Evolutionary conservation across 768 basidiomycete species (phyloP), one percentile per base, ranked within the genome.

Genomic region (Hygrophorus russula): DNA sequence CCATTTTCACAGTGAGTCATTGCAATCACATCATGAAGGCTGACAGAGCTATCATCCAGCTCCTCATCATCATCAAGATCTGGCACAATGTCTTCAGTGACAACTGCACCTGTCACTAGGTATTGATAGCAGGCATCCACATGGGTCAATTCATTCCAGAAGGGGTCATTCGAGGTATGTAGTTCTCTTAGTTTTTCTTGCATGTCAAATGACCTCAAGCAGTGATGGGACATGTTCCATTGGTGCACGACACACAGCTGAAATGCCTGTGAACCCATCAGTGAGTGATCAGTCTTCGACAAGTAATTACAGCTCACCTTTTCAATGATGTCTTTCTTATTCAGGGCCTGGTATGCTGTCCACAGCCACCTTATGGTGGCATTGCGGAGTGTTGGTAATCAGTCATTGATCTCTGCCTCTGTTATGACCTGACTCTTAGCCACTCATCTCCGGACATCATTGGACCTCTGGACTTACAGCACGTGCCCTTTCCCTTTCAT

Each of bases 161-260:
- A 42, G 30, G 20, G 10, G 3, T 13, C 28, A 28, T 42, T 18
- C 9, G 4, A 14, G 30, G 4, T 18, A 9, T 14, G 41, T 15
- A 42, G 14, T n/a, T 42, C 32, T n/a, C 41, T 31, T 6, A 42
- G 13, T 15, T 42, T 30, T 32, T 42, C 41, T 18, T 31, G 41
- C 41, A 42, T 42, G 3, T 42, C 28, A 8, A 31, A 42, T 33
- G 41, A 42, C 27, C 7, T 42, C 9, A 42, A n/a, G 14, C 27
- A 13, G 14, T 31, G n/a, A 33, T 42, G 18, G 13, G 30, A 42
- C 33, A 42, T 13, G 41, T 42, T 30, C 41, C 41, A 55, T 31
- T 42, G 19, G n/a, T n/a, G n/a, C 7, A 42, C 28, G 8, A 32
- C 30, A 33, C 41, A 42, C n/a, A 42, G 20, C 18, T 31, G 9